These are phyloP conservation scores for Starmerella vitae DNA, from an alignment of 805 yeast species.

Conservation along the genomic window DNA sequence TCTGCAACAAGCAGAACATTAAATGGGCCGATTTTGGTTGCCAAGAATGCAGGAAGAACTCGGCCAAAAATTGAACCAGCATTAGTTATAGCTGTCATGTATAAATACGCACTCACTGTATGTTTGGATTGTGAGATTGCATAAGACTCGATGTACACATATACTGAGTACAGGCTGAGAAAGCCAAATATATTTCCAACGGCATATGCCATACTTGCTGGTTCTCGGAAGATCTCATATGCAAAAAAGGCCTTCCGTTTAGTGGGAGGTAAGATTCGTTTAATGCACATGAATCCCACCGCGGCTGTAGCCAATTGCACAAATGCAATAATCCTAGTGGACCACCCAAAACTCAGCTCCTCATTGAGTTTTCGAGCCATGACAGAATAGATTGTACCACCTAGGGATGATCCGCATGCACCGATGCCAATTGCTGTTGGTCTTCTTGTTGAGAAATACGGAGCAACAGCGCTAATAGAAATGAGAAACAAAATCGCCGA, in stretches of 20 bases:
- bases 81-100: slow-evolving; percentile 27
- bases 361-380: slow-evolving; percentile 32
- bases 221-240: slow-evolving; percentile 22
- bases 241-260: slow-evolving; percentile 22
- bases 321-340: slow-evolving; percentile 38
- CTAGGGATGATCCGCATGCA: slow-evolving; percentile 40
- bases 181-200: slow-evolving; percentile 23
- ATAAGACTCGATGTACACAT: slow-evolving; percentile 27
- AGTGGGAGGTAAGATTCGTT: slow-evolving; percentile 25
- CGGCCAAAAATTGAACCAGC: slow-evolving; percentile 38
- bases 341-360: slow-evolving; percentile 41
- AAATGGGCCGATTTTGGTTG: slow-evolving; percentile 37
- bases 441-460: slow-evolving; percentile 34
- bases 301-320: slow-evolving; percentile 26
- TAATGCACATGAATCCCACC: slow-evolving; percentile 20
- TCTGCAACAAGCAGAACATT: slow-evolving; percentile 29
- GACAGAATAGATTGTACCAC: slow-evolving; percentile 38
- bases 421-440: slow-evolving; percentile 36
- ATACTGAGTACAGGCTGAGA: slow-evolving; percentile 26
- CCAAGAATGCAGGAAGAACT: slow-evolving; percentile 35
- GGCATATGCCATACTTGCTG: slow-evolving; percentile 19
- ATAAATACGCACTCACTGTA: slow-evolving; percentile 15
- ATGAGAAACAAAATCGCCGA: slow-evolving; percentile 34
- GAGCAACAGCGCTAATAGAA: slow-evolving; percentile 33
- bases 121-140: slow-evolving; percentile 12